These are phyloP conservation scores for Camellia sinensis DNA, from an alignment of 148 eudicot genomes.

Conservation along the genomic window DNA sequence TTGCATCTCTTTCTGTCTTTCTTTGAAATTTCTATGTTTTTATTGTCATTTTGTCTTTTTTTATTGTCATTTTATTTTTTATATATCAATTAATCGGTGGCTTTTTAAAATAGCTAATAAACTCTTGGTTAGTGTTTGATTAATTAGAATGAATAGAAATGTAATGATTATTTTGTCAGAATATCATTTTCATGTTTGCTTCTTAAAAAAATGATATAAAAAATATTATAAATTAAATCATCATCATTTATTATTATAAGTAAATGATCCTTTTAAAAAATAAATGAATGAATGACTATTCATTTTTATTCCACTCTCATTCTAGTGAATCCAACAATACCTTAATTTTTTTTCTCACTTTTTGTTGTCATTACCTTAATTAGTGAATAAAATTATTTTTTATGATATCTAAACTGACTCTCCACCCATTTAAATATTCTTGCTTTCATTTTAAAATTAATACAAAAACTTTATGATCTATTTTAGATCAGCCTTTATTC, in stretches of 20 bases:
- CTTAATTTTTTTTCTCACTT: not conserved
- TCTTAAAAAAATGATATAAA: not conserved
- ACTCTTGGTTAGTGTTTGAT: not conserved
- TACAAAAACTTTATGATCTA: not conserved
- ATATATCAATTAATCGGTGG: not conserved
- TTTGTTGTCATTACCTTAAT: not conserved
- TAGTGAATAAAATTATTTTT: not conserved
- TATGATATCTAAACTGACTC: not conserved
- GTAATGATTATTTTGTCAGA: not conserved
- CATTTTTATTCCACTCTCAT: not conserved
- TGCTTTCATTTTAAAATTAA: not conserved
- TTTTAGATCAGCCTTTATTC: not conserved
- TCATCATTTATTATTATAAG: not conserved
- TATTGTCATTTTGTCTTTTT: not conserved
- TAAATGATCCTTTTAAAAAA: not conserved
- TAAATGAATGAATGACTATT: not conserved
- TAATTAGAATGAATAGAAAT: too few species aligned
- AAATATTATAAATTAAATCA: not conserved
- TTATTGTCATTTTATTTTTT: not conserved
- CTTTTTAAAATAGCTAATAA: not conserved
- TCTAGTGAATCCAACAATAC: not conserved
- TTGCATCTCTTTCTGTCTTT: not conserved
- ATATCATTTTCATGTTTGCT: not conserved
- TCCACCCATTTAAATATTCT: not conserved
- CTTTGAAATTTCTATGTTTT: not conserved